A percentile compares a stretch with the other conserved stretches of the same genome.
phyloP scores from a whole-genome alignment of 805 yeast species.

The Kazachstania psychrophila region DNA sequence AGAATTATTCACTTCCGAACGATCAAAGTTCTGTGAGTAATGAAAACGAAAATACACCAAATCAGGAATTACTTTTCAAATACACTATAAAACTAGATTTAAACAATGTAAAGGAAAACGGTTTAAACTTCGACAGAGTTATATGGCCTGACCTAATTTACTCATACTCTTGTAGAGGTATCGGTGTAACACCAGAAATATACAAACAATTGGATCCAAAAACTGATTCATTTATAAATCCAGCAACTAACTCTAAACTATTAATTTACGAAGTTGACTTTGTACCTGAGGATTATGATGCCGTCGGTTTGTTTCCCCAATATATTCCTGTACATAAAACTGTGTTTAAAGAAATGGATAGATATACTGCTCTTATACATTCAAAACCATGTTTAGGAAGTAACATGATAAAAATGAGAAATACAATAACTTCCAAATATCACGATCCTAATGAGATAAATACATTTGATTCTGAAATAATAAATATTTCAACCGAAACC shows the following conservation, averaged over 20 bases:
- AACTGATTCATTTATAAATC: constrained; percentile 9
- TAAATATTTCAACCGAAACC: not conserved
- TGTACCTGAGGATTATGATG: constrained; percentile 12
- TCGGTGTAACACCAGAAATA: constrained; percentile 13
- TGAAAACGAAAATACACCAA: no score
- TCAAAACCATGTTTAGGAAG: constrained; percentile 1
- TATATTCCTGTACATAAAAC: constrained; percentile 10
- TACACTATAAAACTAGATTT: constrained; percentile 3
- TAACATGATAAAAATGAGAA: not conserved
- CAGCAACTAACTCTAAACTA: constrained; percentile 10
- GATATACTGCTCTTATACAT: constrained; percentile 8
- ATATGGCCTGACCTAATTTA: constrained; percentile 17
- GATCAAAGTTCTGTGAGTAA: no score
- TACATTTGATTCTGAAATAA: not conserved
- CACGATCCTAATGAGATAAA: not conserved
- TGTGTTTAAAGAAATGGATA: constrained; percentile 10
- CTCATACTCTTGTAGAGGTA: constrained; percentile 18
- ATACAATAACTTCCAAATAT: not conserved
- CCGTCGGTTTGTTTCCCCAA: constrained; percentile 21
- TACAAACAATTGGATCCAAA: constrained; percentile 6
- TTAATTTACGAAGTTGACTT: constrained; percentile 9
- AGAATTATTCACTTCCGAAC: no score
- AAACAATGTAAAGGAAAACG: not conserved
- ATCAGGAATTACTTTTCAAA: no score
- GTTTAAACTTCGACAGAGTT: not conserved